Evolutionary conservation across 441 rosid genomes (phyloP).

Genomic region (Flueggea neowawraea): DNA sequence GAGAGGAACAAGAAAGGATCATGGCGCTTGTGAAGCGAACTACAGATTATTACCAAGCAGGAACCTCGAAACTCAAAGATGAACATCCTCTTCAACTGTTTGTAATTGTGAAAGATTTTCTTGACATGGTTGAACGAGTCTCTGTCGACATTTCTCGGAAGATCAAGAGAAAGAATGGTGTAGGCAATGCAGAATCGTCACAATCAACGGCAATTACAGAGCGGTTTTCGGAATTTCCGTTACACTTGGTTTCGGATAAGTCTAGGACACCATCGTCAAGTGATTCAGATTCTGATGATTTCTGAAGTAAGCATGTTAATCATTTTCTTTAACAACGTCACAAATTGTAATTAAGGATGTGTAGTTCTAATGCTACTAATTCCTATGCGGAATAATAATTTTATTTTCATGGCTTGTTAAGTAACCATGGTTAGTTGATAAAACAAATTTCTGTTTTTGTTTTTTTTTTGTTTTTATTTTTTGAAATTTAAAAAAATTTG

Average conservation of each 20-base stretch:
- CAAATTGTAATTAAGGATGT: too few relatives aligned
- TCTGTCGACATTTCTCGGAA: constrained; percentile 38
- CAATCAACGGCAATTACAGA: constrained; percentile 18
- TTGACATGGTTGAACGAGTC: constrained; percentile 62
- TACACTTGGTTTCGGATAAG: constrained; percentile 30
- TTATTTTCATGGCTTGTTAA: too few relatives aligned
- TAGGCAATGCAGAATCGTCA: constrained; percentile 21
- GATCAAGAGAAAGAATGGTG: constrained; percentile 24
- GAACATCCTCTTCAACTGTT: constrained; percentile 42
- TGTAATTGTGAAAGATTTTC: constrained; percentile 55
- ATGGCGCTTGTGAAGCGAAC: constrained; percentile 52
- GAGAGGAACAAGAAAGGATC: constrained; percentile 31
- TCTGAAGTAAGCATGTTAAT: constrained; percentile 14
- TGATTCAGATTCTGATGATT: constrained; percentile 40
- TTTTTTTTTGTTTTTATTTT: too few relatives aligned
- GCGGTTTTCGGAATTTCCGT: constrained; percentile 29
- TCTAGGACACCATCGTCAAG: constrained; percentile 22
- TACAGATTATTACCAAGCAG: constrained; percentile 57
- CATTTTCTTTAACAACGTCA: too few relatives aligned
- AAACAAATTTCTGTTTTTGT: too few relatives aligned
- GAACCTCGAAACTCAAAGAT: constrained; percentile 29
- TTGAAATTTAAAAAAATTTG: too few relatives aligned
- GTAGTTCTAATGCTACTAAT: too few relatives aligned
- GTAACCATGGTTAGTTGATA: too few relatives aligned
- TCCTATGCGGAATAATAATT: too few relatives aligned